These are phyloP conservation scores for Truncatella angustata DNA, from an alignment of 2,329 filamentous ascomycete species.

Conservation along the genomic window DNA sequence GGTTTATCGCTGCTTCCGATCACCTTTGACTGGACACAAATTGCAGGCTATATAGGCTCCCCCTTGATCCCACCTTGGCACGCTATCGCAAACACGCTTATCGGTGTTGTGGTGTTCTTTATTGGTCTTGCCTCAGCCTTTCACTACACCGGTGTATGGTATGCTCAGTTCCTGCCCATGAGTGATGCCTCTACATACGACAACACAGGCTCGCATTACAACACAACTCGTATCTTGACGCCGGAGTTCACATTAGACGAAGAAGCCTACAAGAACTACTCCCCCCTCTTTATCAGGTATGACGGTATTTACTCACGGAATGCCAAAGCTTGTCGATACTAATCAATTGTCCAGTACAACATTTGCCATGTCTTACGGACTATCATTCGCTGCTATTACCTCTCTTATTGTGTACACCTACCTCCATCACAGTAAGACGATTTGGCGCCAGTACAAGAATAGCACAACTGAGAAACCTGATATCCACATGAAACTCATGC, in stretches of 20 bases:
- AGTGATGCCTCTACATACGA: conserved; percentile 70
- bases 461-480: conserved; percentile 60
- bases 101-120: conserved; percentile 66
- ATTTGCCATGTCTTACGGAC: conserved; percentile 67
- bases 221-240: conserved; percentile 63
- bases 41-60: conserved; percentile 66
- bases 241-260: conserved; percentile 61
- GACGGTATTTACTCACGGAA: conserved; percentile 8
- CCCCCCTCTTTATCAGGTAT: conserved; percentile 62
- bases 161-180: conserved; percentile 63
- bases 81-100: conserved; percentile 70
- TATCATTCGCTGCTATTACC: conserved; percentile 71
- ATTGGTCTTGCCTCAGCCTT: conserved; percentile 57
- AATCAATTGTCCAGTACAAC: conserved; percentile 53
- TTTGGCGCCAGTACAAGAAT: conserved; percentile 61
- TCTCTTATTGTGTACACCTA: conserved; percentile 67
- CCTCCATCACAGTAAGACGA: conserved; percentile 65
- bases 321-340: neutral
- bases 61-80: conserved; percentile 71
- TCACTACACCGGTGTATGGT: conserved; percentile 67
- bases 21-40: conserved; percentile 75
- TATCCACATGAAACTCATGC: conserved; percentile 64
- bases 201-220: conserved; percentile 63
- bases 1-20: conserved; percentile 68
- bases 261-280: conserved; percentile 64